A percentile compares a stretch with the other conserved stretches of the same genome.
Evolutionary conservation across 83 land plant species (phyloP).

Genomic region (Diphasiastrum complanatum): DNA sequence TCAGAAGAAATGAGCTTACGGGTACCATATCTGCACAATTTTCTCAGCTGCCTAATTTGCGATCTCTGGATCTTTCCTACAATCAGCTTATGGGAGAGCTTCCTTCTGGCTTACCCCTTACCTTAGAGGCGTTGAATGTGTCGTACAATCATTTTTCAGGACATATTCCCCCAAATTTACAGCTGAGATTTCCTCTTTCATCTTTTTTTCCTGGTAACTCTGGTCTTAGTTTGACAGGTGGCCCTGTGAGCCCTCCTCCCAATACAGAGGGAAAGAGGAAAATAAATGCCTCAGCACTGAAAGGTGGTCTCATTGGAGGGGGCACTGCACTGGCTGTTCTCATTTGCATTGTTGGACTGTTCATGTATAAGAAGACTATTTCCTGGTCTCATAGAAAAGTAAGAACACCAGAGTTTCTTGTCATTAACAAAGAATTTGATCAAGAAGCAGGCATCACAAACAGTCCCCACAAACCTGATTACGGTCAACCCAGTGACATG

Average conservation of each 20-base stretch:
- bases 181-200: slow-evolving; percentile 36
- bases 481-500: neutral
- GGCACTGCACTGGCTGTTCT: slow-evolving; percentile 50
- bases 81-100: slow-evolving; percentile 19
- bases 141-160: slow-evolving; percentile 28
- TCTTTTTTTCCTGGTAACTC: slow-evolving; percentile 78
- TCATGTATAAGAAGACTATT: slow-evolving; percentile 41
- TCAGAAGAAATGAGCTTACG: slow-evolving; percentile 8
- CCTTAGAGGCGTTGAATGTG: slow-evolving; percentile 13
- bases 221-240: slow-evolving; percentile 20
- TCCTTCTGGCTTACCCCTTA: slow-evolving; percentile 14
- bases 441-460: neutral
- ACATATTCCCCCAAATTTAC: slow-evolving; percentile 46
- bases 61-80: slow-evolving; percentile 23
- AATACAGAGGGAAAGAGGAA: slow-evolving; percentile 22
- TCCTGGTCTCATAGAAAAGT: slow-evolving; percentile 29
- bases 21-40: slow-evolving; percentile 22
- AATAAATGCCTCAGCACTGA: slow-evolving; percentile 30
- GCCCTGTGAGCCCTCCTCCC: slow-evolving; percentile 12
- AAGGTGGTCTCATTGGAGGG: slow-evolving; percentile 53
- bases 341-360: slow-evolving; percentile 33
- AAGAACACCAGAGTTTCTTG: slow-evolving; percentile 12
- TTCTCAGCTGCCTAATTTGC: slow-evolving; percentile 17
- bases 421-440: neutral
- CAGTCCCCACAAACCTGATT: neutral